These are phyloP conservation scores for Mycena vitilis DNA, from an alignment of 768 basidiomycete genomes.

Conservation along the genomic window DNA sequence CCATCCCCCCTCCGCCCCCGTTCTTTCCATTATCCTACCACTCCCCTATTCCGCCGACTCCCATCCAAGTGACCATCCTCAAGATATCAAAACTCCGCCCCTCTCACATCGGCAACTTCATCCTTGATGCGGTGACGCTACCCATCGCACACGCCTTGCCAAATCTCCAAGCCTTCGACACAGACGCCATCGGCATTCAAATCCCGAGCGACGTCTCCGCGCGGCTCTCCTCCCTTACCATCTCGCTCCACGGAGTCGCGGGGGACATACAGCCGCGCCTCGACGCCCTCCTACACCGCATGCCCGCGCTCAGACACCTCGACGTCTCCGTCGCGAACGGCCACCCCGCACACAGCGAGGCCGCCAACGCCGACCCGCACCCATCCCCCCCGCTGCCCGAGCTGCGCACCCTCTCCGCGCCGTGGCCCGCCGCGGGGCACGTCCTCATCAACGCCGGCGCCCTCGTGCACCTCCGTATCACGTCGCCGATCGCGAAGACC, in stretches of 20 bases:
- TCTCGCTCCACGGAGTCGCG: neutral
- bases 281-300: slow-evolving; percentile 17
- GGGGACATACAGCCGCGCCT: slow-evolving; percentile 30
- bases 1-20: slow-evolving; percentile 10
- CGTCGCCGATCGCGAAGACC: neutral
- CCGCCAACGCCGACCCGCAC: neutral
- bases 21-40: slow-evolving; percentile 22
- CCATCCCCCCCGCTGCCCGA: slow-evolving; percentile 6
- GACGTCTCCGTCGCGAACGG: slow-evolving; percentile 5
- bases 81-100: slow-evolving; percentile 13
- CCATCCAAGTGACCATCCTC: slow-evolving; percentile 18
- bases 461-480: slow-evolving; percentile 19
- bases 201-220: slow-evolving; percentile 15
- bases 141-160: slow-evolving; percentile 19
- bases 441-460: slow-evolving; percentile 9
- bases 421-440: slow-evolving; percentile 22
- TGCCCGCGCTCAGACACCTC: slow-evolving; percentile 12
- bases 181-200: slow-evolving; percentile 18
- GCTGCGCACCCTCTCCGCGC: slow-evolving; percentile 23
- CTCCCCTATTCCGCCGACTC: neutral
- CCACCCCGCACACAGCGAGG: neutral
- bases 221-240: slow-evolving; percentile 19
- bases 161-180: slow-evolving; percentile 14
- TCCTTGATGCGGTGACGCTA: slow-evolving; percentile 8
- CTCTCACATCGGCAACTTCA: neutral